Percentiles rank a stretch among this genome's conserved stretches.
Evolutionary conservation across 108 stramenopile genomes (phyloP).

Genomic region (Pseudonitzschia pungens): DNA sequence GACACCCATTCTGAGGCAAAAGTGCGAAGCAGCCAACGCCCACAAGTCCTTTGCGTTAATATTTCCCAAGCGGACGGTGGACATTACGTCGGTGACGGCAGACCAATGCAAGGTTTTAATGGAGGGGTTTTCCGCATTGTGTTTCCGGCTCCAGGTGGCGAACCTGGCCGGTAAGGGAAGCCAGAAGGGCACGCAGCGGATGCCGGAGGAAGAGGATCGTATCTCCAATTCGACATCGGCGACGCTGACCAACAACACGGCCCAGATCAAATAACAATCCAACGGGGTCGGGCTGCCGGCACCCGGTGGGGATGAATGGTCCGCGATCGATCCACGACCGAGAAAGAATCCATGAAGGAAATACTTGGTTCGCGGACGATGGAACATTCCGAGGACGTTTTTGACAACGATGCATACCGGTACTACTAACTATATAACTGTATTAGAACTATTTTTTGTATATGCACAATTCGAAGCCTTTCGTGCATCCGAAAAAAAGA

Average conservation of each 20-base stretch:
- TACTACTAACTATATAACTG: no score
- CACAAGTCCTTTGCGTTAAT: conserved; percentile 89
- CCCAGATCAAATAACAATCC: not conserved
- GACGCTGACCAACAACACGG: conserved; percentile 67
- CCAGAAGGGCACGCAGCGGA: conserved; percentile 32
- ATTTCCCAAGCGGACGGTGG: conserved; percentile 84
- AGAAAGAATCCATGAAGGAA: no score
- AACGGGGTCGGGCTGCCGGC: no score
- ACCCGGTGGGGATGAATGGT: not conserved
- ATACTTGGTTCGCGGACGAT: no score
- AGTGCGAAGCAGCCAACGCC: conserved; percentile 89
- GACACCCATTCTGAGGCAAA: conserved; percentile 82
- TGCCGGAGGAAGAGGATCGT: conserved; percentile 58
- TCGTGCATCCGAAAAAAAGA: no score
- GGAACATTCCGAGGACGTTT: not conserved
- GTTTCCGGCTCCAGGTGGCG: conserved; percentile 87
- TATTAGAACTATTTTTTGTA: no score
- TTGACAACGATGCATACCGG: not conserved
- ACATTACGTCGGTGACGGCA: conserved; percentile 89
- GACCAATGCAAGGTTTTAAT: conserved; percentile 92
- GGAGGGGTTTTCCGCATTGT: conserved; percentile 88
- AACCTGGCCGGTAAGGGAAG: conserved; percentile 62
- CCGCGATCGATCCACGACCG: not conserved
- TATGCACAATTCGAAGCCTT: no score
- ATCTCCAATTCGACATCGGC: conserved; percentile 60